phyloP scores from a whole-genome alignment of 768 basidiomycete species.

The Naganishia kalamii region DNA sequence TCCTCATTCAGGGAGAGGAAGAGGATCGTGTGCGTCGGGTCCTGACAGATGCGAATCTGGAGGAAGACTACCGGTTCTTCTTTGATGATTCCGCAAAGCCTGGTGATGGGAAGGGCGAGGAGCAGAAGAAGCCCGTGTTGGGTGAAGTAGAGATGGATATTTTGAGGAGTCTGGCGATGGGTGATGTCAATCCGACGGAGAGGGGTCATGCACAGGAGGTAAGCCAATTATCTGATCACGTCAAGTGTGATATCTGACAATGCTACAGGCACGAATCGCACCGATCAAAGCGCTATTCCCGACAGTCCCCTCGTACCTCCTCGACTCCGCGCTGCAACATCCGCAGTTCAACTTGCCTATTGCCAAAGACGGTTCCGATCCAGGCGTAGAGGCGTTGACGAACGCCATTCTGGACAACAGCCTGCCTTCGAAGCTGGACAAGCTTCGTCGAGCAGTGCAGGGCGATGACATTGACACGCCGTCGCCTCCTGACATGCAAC shows the following conservation, averaged over 20 bases:
- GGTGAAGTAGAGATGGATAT: conserved; percentile 22
- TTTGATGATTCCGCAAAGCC: conserved; percentile 9
- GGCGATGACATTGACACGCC: neutral
- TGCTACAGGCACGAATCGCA: conserved; percentile 22
- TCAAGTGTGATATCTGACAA: neutral
- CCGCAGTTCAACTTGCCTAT: conserved; percentile 29
- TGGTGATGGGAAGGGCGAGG: neutral
- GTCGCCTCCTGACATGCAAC: neutral
- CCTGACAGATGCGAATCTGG: conserved; percentile 20
- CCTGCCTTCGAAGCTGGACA: conserved; percentile 60
- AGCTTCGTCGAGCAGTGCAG: conserved; percentile 51
- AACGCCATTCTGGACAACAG: conserved; percentile 51
- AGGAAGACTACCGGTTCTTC: conserved; percentile 16
- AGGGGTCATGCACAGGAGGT: conserved; percentile 5
- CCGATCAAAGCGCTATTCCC: conserved; percentile 38
- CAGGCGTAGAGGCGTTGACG: conserved; percentile 33
- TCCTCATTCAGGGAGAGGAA: conserved; percentile 2
- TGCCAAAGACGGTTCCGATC: conserved; percentile 26
- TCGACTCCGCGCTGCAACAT: conserved; percentile 36
- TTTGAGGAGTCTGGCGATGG: conserved; percentile 3
- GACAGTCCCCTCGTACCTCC: conserved; percentile 29
- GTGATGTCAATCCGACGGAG: neutral
- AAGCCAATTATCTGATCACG: neutral
- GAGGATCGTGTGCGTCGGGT: neutral
- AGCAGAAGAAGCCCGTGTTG: neutral